Conservation (phyloP, 2,329 filamentous ascomycete genomes). For the Bipolaris victoriae region DNA sequence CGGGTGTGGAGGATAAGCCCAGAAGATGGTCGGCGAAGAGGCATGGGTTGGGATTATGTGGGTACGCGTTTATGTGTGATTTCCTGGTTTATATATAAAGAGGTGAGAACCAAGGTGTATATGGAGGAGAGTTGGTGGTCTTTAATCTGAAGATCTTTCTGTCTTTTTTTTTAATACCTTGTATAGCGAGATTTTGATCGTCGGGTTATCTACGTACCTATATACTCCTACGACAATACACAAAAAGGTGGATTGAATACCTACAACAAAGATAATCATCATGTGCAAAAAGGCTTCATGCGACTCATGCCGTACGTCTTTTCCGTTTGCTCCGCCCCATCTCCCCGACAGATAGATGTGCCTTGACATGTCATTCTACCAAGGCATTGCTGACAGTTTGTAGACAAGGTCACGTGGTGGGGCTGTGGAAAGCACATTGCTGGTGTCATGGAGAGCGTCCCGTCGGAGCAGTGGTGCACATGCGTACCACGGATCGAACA, state of each 20-base stretch:
- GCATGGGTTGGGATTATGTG: no score
- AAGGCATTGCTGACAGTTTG: conserved; percentile 12
- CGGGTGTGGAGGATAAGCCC: background rate
- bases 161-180: background rate
- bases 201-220: background rate
- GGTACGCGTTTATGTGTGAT: background rate
- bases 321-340: no score
- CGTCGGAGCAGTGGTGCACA: conserved; percentile 66
- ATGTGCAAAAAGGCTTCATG: conserved; percentile 73
- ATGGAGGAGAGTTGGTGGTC: background rate
- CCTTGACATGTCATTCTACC: background rate
- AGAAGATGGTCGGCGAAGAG: no score
- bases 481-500: conserved; percentile 69
- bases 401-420: conserved; percentile 67
- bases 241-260: background rate
- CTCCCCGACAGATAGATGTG: background rate
- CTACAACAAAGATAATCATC: conserved; percentile 12
- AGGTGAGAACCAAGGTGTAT: background rate
- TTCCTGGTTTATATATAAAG: background rate
- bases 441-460: conserved; percentile 66
- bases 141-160: background rate
- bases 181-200: background rate
- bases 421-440: conserved; percentile 69
- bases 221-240: background rate
- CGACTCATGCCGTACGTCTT: conserved; percentile 64